Percentiles rank a stretch among this genome's conserved stretches.
Evolutionary conservation across 164 flowering plant genomes (phyloP).

Genomic region (Umbellularia californica): DNA sequence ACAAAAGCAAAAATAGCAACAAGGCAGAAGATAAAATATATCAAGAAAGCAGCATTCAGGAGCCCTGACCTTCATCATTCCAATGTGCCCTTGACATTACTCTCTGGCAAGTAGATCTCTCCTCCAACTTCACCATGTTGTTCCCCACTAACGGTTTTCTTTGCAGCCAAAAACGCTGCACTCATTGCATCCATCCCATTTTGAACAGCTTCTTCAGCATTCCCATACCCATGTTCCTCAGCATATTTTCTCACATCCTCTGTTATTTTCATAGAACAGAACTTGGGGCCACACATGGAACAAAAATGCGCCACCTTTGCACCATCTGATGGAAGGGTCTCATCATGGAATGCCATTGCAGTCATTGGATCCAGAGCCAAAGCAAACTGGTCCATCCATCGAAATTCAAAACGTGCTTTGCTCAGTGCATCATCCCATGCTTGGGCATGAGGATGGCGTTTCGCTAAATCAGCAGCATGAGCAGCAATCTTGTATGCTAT

Average conservation of each 20-base stretch:
- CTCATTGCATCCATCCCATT: slow-evolving; percentile 98
- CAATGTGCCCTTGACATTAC: slow-evolving; percentile 30
- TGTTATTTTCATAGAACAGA: slow-evolving; percentile 99
- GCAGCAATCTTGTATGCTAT: slow-evolving; percentile 99
- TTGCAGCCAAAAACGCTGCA: slow-evolving; percentile 85
- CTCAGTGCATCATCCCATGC: slow-evolving; percentile 99
- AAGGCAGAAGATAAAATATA: no score
- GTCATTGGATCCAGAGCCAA: slow-evolving; percentile 94
- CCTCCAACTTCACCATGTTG: slow-evolving; percentile 98
- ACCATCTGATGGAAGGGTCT: slow-evolving; percentile 92
- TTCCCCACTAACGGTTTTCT: slow-evolving; percentile 90
- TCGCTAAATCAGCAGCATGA: slow-evolving; percentile 98
- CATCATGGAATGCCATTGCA: slow-evolving; percentile 98
- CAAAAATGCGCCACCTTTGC: slow-evolving; percentile 99
- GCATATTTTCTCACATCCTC: slow-evolving; percentile 98
- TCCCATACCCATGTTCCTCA: slow-evolving; percentile 96
- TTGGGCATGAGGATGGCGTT: slow-evolving; percentile 91
- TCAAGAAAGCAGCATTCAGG: not conserved
- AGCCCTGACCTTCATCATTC: slow-evolving; percentile 45
- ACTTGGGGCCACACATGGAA: slow-evolving; percentile 99
- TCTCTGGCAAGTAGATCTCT: slow-evolving; percentile 84
- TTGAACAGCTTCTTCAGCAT: slow-evolving; percentile 80
- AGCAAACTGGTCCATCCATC: slow-evolving; percentile 99
- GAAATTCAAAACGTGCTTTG: slow-evolving; percentile 95
- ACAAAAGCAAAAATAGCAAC: not conserved